Evolutionary conservation across 106 monocot species (phyloP), one percentile per base, ranked within the genome.

Genomic region (Apostasia ramifera): DNA sequence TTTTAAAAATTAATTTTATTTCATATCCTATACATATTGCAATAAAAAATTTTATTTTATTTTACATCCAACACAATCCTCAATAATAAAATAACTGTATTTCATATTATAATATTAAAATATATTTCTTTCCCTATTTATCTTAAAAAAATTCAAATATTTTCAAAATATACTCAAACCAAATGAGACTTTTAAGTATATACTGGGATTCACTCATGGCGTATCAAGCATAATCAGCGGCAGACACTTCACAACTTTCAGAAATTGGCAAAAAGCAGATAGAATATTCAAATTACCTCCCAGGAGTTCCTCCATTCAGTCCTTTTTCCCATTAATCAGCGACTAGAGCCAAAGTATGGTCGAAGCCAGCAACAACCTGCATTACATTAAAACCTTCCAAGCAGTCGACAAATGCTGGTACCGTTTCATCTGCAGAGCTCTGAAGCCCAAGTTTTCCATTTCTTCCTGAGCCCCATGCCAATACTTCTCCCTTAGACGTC

Each of bases 381-480:
- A 88, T 68, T 63, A 91, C 91, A 62, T 71, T 59, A 9, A 73
- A 48, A 1, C 88, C 94, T 43, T 83, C 88, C 63, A 91, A 71
- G 61, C 74, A 69, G 57, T 94, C 91, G 6, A 91, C 43, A 13
- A 83, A 40, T 49, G 67, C 47, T 5, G 89, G 93, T 66, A 84
- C 86, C 14, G 46, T 4, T 70, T 89, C 86, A 69, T 89, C 86
- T 5, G 68, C 52, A 2, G 87, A 79, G 75, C 85, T 83, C 8
- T 87, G 91, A 51, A 88, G 51, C 6, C 94, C 94, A 14, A 94
- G 83, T 44, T 90, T 76, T 59, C 94, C 91, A 78, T 88, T 94
- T 63, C 79, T 66, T 12, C 94, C 94, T 11, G 84, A 84, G 3
- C 94, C 94, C 94, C 94, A 91, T 37, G 80, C 55, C 83, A 76